Evolutionary conservation across 208 protist species (phyloP).

Genomic region (Leishmania braziliensis): DNA sequence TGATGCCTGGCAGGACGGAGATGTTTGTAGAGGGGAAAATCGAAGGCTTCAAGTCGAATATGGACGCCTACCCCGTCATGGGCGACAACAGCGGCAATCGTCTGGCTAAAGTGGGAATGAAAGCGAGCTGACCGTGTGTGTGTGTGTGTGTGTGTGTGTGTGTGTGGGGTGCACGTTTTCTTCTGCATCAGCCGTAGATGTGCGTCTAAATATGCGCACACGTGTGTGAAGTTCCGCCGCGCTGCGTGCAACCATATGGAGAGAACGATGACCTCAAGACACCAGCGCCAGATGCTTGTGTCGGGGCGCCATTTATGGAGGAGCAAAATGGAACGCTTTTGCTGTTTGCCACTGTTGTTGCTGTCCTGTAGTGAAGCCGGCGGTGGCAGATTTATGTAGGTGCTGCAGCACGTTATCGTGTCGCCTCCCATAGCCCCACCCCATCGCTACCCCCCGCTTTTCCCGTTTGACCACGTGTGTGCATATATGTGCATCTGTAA

Average conservation of each 20-base stretch:
- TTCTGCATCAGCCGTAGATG: neutral
- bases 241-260: neutral
- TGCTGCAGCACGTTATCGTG: neutral
- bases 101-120: too few relatives aligned
- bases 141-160: neutral
- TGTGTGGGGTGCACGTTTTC: neutral
- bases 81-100: neutral
- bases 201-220: neutral
- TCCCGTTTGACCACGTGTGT: neutral
- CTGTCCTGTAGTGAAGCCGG: neutral
- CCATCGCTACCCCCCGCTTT: neutral
- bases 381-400: neutral
- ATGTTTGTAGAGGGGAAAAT: slow-evolving; percentile 72
- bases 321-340: neutral
- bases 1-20: slow-evolving; percentile 63
- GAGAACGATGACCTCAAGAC: neutral
- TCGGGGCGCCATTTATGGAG: neutral
- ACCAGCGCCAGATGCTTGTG: neutral
- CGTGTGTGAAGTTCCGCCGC: neutral
- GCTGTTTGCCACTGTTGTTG: neutral
- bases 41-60: slow-evolving; percentile 66
- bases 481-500: neutral
- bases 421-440: neutral
- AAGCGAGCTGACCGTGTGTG: neutral
- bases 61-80: slow-evolving; percentile 41